A percentile compares a stretch with the other conserved stretches of the same genome.
Evolutionary conservation across 2,329 filamentous ascomycete genomes (phyloP).

Genomic region (Coniochaeta sp.): DNA sequence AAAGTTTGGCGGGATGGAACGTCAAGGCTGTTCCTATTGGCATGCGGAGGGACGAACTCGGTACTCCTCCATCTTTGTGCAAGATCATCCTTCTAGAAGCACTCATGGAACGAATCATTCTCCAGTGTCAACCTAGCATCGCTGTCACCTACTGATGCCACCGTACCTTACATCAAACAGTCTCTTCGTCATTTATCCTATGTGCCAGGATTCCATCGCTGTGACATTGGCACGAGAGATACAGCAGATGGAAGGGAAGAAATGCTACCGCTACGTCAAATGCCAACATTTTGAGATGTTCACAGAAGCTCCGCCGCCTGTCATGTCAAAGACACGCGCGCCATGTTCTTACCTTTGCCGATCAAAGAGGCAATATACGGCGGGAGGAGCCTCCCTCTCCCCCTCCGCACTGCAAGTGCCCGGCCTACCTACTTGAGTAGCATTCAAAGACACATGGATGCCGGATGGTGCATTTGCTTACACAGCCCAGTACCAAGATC

Average conservation of each 20-base stretch:
- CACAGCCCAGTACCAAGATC: background rate
- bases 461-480: background rate
- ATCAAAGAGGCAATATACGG: background rate
- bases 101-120: background rate
- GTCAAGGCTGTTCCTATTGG: background rate
- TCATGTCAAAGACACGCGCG: background rate
- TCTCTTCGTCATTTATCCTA: background rate
- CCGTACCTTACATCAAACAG: background rate
- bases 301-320: background rate
- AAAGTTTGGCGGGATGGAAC: background rate
- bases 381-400: background rate
- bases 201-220: background rate
- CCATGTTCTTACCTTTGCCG: constrained; percentile 1
- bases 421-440: background rate
- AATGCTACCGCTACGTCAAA: background rate
- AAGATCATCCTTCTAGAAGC: background rate
- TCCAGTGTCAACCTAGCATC: background rate
- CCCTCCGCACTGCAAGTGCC: background rate
- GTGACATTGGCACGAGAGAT: background rate
- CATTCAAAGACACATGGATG: background rate
- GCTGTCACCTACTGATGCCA: background rate
- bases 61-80: background rate
- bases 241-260: background rate
- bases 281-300: background rate
- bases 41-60: background rate